phyloP scores from a whole-genome alignment of 1,139 yeast genomes.

The Diutina rugosa region DNA sequence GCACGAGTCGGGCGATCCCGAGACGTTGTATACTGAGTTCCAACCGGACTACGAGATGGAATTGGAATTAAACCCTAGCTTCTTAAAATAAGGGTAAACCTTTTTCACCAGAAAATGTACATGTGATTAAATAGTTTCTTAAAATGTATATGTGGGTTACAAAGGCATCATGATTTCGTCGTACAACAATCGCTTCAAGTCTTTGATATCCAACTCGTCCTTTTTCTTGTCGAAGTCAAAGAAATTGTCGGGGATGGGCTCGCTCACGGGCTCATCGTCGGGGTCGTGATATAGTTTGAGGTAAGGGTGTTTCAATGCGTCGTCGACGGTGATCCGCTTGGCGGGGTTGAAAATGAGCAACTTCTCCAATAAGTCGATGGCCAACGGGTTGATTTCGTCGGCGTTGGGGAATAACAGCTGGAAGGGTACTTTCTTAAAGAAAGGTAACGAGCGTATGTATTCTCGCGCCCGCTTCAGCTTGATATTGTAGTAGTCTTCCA shows the following conservation, averaged over 20 bases:
- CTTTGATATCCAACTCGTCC: conserved; percentile 55
- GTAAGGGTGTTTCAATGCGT: conserved; percentile 78
- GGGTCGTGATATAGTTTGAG: conserved; percentile 70
- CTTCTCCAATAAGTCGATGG: conserved; percentile 63
- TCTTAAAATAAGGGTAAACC: conserved; percentile 4
- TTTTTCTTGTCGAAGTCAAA: conserved; percentile 74
- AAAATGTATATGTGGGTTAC: conserved; percentile 3
- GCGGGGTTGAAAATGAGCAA: conserved; percentile 73
- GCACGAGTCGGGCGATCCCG: conserved; percentile 50
- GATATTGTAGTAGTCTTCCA: conserved; percentile 69
- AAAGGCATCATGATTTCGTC: conserved; percentile 38
- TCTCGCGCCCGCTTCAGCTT: conserved; percentile 79
- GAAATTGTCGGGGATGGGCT: conserved; percentile 61
- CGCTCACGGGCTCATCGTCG: conserved; percentile 69
- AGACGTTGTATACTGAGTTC: conserved; percentile 57
- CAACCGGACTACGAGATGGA: conserved; percentile 42
- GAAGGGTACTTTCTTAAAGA: conserved; percentile 44
- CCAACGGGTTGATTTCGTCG: conserved; percentile 39
- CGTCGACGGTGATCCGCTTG: conserved; percentile 65
- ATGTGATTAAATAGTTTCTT: not conserved
- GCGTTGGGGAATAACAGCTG: conserved; percentile 25
- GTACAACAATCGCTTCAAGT: conserved; percentile 58
- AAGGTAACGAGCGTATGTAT: conserved; percentile 67
- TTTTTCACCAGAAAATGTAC: not conserved
- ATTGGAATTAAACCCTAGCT: conserved; percentile 14